Evolutionary conservation across 2,329 filamentous ascomycete genomes (phyloP), one percentile per base, ranked within the genome.

Genomic region (Aspergillus sp.): DNA sequence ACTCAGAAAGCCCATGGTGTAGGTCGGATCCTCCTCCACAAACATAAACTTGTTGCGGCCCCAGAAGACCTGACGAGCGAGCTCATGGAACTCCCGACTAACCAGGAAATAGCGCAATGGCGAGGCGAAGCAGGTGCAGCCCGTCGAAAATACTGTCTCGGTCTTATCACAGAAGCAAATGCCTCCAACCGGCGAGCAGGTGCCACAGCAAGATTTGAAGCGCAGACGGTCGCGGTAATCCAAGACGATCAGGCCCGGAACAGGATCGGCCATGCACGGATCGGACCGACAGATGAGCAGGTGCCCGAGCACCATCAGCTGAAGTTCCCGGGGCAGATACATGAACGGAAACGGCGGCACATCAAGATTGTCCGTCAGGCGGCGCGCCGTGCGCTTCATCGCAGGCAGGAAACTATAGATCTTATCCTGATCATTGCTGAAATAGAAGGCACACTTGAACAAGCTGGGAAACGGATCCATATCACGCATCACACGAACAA

Each of bases 261-360:
- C 19, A 42, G 59, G 42, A 6, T 61, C 62, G 2, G 42, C 21
- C 19, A 67, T 47, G 55, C 49, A 61, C 8, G 63, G 66, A 58
- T 67, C 64, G 21, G 47, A 57, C 8, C 57, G 61, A 27, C 62
- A 51, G 36, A 60, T 51, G 27, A 72, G 51, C 8, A 66, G 39
- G 21, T 62, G 23, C 17, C 69, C 63, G 13, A 71, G 61, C 17
- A 70, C 56, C 56, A 71, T 62, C n/a, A 66, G 57, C 47, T 73
- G 70, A 2, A 73, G 49, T 55, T 73, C 71, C 39, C 67, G 66
- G 8, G 71, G 71, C 8, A 73, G 64, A 23, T 59, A 48, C 23
- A 59, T 55, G 47, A 67, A 73, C 3, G 58, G 63, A 52, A 72
- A 73, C 0, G 61, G 17, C 11, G 54, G 50, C n/a, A 38, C 58